These are phyloP conservation scores for Erodium trifolium DNA, from an alignment of 441 rosid species.

Conservation along the genomic window DNA sequence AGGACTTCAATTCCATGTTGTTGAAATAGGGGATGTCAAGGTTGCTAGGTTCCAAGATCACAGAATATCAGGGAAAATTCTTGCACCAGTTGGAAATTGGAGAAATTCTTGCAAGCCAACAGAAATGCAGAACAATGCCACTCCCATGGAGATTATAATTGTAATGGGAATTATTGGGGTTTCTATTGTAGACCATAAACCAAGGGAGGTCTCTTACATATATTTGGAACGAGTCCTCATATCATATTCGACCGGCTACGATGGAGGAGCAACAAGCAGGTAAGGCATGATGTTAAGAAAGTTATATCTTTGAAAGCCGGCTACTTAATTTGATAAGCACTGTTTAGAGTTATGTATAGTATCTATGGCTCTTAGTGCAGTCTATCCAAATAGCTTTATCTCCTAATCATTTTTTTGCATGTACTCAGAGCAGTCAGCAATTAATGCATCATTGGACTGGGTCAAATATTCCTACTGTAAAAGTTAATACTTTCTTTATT, in stretches of 20 bases:
- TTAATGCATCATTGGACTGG: no score
- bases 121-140: constrained; percentile 31
- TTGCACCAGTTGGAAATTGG: constrained; percentile 37
- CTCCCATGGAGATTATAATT: constrained; percentile 70
- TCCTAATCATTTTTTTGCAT: no score
- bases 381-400: no score
- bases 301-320: background rate
- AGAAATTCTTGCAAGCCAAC: constrained; percentile 36
- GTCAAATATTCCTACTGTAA: no score
- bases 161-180: constrained; percentile 91
- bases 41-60: constrained; percentile 62
- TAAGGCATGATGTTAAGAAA: constrained; percentile 17
- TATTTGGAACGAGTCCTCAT: constrained; percentile 73
- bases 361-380: background rate
- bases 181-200: constrained; percentile 78
- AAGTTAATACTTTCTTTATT: no score
- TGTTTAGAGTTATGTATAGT: background rate
- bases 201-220: constrained; percentile 76
- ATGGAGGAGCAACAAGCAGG: constrained; percentile 95
- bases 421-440: no score
- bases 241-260: constrained; percentile 89
- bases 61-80: constrained; percentile 24
- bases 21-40: constrained; percentile 63
- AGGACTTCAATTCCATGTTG: constrained; percentile 56
- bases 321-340: constrained; percentile 3